Evolutionary conservation across 345 rosid species (phyloP).

Genomic region (Heritiera littoralis): DNA sequence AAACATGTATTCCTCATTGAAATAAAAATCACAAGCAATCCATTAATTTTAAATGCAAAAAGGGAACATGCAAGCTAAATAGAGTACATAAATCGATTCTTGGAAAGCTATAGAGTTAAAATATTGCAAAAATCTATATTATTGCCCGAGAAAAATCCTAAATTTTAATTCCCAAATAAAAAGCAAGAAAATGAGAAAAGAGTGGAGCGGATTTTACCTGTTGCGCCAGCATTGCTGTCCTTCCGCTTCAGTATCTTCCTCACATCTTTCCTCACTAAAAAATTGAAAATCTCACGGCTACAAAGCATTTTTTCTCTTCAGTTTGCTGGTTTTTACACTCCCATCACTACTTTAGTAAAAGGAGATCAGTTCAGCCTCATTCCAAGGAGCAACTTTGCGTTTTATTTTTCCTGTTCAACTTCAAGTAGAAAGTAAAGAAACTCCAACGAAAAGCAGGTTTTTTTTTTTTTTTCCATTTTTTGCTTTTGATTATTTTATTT

Average conservation of each 20-base stretch:
- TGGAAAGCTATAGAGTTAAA: not conserved
- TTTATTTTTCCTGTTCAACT: not conserved
- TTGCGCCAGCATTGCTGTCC: slow-evolving; percentile 89
- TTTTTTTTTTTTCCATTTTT: not conserved
- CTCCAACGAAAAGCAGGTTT: not conserved
- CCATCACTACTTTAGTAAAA: not conserved
- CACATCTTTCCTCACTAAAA: slow-evolving; percentile 55
- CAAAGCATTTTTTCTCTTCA: slow-evolving; percentile 22
- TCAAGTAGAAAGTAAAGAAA: not conserved
- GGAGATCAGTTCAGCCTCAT: not conserved
- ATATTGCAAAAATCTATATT: not conserved
- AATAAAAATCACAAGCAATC: not conserved
- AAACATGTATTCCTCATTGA: too few species aligned
- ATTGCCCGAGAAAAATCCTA: not conserved
- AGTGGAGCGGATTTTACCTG: slow-evolving; percentile 34
- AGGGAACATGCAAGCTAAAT: not conserved
- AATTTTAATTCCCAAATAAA: not conserved
- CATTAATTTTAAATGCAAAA: not conserved
- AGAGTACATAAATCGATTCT: not conserved
- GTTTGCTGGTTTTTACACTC: not conserved
- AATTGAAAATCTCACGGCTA: slow-evolving; percentile 40
- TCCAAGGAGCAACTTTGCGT: not conserved
- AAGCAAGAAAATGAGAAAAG: not conserved
- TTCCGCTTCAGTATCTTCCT: slow-evolving; percentile 87
- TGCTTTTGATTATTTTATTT: not conserved